These are phyloP conservation scores for Salicornia ramosissima DNA, from an alignment of 148 eudicot genomes.

Conservation along the genomic window DNA sequence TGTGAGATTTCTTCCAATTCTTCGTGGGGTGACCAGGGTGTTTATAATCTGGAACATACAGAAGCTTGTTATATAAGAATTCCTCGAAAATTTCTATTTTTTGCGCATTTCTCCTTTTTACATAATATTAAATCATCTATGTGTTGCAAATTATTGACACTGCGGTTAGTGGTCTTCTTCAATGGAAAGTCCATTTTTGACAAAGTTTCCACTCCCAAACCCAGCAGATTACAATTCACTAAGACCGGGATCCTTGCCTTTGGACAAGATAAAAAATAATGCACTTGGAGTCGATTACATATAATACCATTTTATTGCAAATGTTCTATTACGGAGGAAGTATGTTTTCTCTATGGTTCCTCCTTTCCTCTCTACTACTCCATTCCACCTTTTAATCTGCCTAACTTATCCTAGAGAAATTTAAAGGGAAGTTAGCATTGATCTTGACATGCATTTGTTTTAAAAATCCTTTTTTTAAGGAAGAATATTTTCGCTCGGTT, in stretches of 20 bases:
- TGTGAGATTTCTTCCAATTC: background rate
- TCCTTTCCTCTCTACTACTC: too few relatives aligned
- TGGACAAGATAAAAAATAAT: constrained; percentile 16
- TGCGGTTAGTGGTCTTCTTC: constrained; percentile 47
- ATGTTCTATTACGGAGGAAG: too few relatives aligned
- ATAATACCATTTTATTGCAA: background rate
- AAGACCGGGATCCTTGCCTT: constrained; percentile 57
- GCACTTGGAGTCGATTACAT: constrained; percentile 37
- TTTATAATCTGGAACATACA: constrained; percentile 57
- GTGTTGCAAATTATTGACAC: constrained; percentile 46
- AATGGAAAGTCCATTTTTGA: constrained; percentile 34
- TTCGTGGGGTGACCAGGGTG: constrained; percentile 64
- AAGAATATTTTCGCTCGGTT: too few relatives aligned
- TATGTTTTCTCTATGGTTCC: too few relatives aligned
- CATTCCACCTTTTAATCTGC: too few relatives aligned
- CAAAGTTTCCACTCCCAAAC: constrained; percentile 55
- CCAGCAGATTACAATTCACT: constrained; percentile 46
- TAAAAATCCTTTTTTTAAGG: too few relatives aligned
- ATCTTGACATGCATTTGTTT: too few relatives aligned
- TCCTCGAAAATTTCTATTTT: background rate
- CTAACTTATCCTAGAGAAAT: too few relatives aligned
- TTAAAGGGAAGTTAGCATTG: too few relatives aligned
- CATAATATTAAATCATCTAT: background rate
- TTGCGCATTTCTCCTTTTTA: background rate
- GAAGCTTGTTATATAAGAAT: constrained; percentile 36